These are phyloP conservation scores for Wallacemonas sp. DNA, from an alignment of 208 protist species.

Conservation along the genomic window DNA sequence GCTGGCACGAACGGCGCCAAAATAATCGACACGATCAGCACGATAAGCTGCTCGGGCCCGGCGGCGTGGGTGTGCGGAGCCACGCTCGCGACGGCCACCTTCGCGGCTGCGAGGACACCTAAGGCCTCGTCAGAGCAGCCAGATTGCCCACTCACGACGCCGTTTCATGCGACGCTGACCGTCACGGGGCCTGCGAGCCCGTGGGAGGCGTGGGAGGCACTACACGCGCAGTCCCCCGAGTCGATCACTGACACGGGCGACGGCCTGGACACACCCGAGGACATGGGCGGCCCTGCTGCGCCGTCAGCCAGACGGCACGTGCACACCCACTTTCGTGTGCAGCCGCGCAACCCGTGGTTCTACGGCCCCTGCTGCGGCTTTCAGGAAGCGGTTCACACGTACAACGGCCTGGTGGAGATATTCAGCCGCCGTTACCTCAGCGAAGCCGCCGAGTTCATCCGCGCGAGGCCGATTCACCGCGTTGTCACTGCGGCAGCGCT, in stretches of 20 bases:
- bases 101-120: too few relatives aligned
- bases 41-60: slow-evolving; percentile 10
- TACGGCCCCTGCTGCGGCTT: slow-evolving; percentile 18
- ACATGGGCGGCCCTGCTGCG: too few relatives aligned
- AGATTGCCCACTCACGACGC: too few relatives aligned
- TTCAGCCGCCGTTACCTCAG: slow-evolving; percentile 9
- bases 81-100: background rate
- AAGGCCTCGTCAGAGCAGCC: too few relatives aligned
- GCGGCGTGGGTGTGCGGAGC: slow-evolving; percentile 14
- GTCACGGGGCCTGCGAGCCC: background rate
- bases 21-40: slow-evolving; percentile 22
- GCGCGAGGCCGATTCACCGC: background rate
- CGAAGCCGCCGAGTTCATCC: background rate
- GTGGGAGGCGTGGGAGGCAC: background rate
- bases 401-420: slow-evolving; percentile 20
- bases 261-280: too few relatives aligned
- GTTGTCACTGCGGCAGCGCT: background rate
- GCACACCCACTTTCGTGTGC: too few relatives aligned
- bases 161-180: background rate
- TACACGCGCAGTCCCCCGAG: background rate
- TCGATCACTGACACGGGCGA: too few relatives aligned
- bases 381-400: slow-evolving; percentile 9
- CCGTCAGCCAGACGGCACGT: too few relatives aligned
- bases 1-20: slow-evolving; percentile 14
- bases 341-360: slow-evolving; percentile 14